Conservation (phyloP, 768 basidiomycete genomes). For the Candolleomyces eurysporus region DNA sequence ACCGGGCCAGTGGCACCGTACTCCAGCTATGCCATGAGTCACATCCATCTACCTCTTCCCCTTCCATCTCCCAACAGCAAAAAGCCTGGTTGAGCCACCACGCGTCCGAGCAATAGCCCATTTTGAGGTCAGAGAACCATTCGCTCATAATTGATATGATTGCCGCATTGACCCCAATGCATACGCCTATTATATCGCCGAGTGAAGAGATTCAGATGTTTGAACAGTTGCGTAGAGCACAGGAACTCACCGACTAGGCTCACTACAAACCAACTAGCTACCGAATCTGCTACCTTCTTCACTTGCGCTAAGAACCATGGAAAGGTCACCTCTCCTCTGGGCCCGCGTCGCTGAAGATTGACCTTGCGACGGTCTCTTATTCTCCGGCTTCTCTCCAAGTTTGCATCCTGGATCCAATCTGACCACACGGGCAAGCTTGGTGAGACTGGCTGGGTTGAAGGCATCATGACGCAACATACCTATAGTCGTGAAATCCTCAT, state of each 20-base stretch:
- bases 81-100: slow-evolving; percentile 99
- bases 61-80: slow-evolving; percentile 96
- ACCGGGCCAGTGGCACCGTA: slow-evolving; percentile 62
- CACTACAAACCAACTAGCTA: slow-evolving; percentile 92
- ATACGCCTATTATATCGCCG: slow-evolving; percentile 54
- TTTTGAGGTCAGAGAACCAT: slow-evolving; percentile 97
- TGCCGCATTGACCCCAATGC: slow-evolving; percentile 93
- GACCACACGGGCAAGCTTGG: slow-evolving; percentile 1
- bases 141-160: slow-evolving; percentile 92
- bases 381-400: slow-evolving; percentile 81
- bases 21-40: slow-evolving; percentile 94
- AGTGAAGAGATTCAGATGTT: not conserved
- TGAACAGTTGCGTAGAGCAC: not conserved
- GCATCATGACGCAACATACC: slow-evolving; percentile 43
- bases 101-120: slow-evolving; percentile 93
- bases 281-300: slow-evolving; percentile 59
- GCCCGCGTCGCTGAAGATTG: slow-evolving; percentile 40
- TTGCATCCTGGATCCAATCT: slow-evolving; percentile 98
- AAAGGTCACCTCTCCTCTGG: slow-evolving; percentile 49
- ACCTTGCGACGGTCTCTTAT: slow-evolving; percentile 55
- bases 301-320: slow-evolving; percentile 63
- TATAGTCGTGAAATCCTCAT: slow-evolving; percentile 95
- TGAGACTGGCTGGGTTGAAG: slow-evolving; percentile 9
- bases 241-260: slow-evolving; percentile 76
- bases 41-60: slow-evolving; percentile 75